Evolutionary conservation across 805 yeast genomes (phyloP).

Genomic region (Ogataea ganodermae): DNA sequence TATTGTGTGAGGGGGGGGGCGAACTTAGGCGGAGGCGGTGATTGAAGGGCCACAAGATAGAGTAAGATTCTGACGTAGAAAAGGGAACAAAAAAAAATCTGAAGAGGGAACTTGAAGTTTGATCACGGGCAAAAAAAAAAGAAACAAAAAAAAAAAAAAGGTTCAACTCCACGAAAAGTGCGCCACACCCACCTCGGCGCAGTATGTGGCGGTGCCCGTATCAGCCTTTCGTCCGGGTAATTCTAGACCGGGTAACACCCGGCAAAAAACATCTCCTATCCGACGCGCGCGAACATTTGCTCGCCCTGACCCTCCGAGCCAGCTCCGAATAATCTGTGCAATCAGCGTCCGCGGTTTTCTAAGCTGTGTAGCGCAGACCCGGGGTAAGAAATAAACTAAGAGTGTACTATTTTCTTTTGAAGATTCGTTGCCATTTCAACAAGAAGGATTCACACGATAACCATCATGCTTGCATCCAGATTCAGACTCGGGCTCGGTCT

Average conservation of each 20-base stretch:
- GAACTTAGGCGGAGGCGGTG: background rate
- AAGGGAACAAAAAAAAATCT: background rate
- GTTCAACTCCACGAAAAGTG: too few species aligned
- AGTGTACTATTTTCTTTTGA: too few species aligned
- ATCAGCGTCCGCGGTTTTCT: constrained; percentile 13
- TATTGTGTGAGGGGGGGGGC: too few species aligned
- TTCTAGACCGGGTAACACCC: constrained; percentile 4
- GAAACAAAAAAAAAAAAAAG: background rate
- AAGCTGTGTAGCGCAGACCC: constrained; percentile 9
- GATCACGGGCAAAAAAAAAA: background rate
- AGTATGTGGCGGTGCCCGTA: background rate
- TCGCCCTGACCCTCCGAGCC: background rate
- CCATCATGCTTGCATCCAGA: constrained; percentile 16
- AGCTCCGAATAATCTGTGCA: constrained; percentile 10
- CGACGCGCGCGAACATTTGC: background rate
- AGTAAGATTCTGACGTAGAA: background rate
- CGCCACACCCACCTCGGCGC: background rate
- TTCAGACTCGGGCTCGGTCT: constrained; percentile 27
- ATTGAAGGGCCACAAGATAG: background rate
- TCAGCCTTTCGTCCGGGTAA: background rate
- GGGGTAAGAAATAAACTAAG: constrained; percentile 2
- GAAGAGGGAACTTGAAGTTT: background rate
- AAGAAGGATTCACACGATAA: background rate
- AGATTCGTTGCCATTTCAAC: background rate
- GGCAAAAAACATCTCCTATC: background rate